Evolutionary conservation across 2,329 filamentous ascomycete species (phyloP).

Genomic region (Calonectria montana): DNA sequence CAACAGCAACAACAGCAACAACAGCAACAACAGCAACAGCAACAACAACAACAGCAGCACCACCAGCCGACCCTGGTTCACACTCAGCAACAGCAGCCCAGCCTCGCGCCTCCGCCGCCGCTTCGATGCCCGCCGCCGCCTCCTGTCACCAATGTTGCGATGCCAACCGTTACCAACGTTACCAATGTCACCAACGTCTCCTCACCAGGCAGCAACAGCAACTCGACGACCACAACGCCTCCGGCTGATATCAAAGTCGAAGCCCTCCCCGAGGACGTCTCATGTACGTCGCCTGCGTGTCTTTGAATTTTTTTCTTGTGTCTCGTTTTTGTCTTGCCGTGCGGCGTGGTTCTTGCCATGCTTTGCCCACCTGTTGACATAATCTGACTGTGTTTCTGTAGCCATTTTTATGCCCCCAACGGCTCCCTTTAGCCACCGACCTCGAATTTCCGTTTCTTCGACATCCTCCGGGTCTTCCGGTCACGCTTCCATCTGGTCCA

Average conservation of each 20-base stretch:
- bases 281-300: constrained; percentile 35
- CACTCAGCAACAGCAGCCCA: constrained; percentile 34
- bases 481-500: constrained; percentile 60
- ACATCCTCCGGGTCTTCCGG: constrained; percentile 62
- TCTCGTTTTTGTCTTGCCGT: neutral
- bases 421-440: constrained; percentile 54
- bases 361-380: constrained; percentile 23
- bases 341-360: neutral
- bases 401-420: constrained; percentile 50
- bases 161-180: constrained; percentile 25
- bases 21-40: constrained; percentile 35
- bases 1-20: constrained; percentile 33
- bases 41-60: constrained; percentile 33
- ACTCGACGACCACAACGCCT: constrained; percentile 38
- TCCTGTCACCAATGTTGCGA: constrained; percentile 8
- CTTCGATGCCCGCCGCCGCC: constrained; percentile 47
- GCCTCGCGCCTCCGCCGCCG: constrained; percentile 40
- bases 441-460: constrained; percentile 61
- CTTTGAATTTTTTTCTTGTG: neutral
- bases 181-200: constrained; percentile 24
- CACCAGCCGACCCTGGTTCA: constrained; percentile 32
- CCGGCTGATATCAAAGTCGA: constrained; percentile 46
- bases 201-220: constrained; percentile 30
- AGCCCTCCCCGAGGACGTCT: constrained; percentile 42
- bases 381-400: constrained; percentile 34